Evolutionary conservation across 208 protist genomes (phyloP), one percentile per base, ranked within the genome.

Genomic region (Porcisia deanei): DNA sequence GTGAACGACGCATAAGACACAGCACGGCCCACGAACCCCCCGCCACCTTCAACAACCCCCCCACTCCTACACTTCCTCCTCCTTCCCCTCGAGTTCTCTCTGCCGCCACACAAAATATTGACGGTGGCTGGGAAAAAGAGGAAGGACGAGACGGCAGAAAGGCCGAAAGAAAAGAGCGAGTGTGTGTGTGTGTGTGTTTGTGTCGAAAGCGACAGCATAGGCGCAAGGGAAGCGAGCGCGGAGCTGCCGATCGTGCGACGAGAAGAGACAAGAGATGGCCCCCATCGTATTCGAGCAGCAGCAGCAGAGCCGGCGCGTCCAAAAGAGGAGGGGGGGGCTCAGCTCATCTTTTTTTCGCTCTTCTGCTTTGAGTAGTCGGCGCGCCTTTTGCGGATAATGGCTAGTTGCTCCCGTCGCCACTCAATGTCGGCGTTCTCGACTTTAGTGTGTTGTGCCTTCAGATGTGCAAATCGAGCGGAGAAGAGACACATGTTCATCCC

Each of bases 301-400:
- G 58, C 58, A 22, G 58, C 25, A 39, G 30, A 30, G 30, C 16
- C 18, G 60, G 37, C 37, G 30, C 60, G 37, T 65, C 34, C 34
- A 69, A n/a, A 53, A 18, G 30, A 30, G 30, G 30, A 0, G 30
- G 30, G 30, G 30, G 30, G 30, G 0, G 0, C 30, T 61, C 53
- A 82, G n/a, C 79, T 68, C 7, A 76, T 71, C 64, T 86, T 83
- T 67, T 85, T 79, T 14, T 70, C 61, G 14, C 30, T 37, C 63
- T 79, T 80, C 3, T 30, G 63, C 67, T 79, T 76, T 41, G 73
- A 68, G 53, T 88, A 85, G 7, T 79, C 80, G 0, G 80, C 84
- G 34, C 84, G 80, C 67, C 79, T 82, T 57, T 79, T 67, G 34
- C 83, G 79, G 58, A 87, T 87, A 58, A 77, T 77, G 20, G 67